Base-by-base conservation (phyloP, 1,139 yeast genomes). In the Pichia sp. region DNA sequence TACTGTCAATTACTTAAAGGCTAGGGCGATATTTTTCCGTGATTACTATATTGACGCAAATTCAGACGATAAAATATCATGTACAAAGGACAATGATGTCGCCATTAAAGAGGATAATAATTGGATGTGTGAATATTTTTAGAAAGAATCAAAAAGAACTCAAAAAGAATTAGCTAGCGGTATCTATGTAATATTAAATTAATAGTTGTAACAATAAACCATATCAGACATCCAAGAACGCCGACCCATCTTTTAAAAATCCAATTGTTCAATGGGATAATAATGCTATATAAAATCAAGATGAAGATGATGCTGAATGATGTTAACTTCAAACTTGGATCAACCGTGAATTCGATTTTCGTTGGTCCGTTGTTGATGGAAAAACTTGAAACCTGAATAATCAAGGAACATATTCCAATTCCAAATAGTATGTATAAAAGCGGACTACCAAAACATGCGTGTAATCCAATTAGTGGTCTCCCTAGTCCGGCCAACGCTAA, bases 371-470 rank as follows among this genome's bases (percentile, higher is more conserved):
- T 8, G 33, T 7, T 7, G 39, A 46, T n/a, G n/a, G n/a, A n/a
- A n/a, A n/a, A n/a, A 4, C 51, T 42, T 33, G 45, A 44, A 3
- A 56, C 41, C 39, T 66, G 61, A 4, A 68, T 55, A 3, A 72
- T 46, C n/a, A 72, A 49, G 0, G 75, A 72, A 44, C 60, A 61
- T 16, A 57, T 55, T 55, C 76, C 51, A 61, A 58, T 36, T 68
- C 81, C 64, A 64, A 64, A 33, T 67, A 72, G 62, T 34, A 75
- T 59, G 29, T 77, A 69, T 28, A 76, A 57, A 9, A 76, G 59
- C 0, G 81, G 81, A 0, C 80, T 74, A 1, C 81, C 81, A 57
- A 75, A 75, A 53, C 81, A 75, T 1, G 81, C 81, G 44, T 77
- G 73, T 44, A 76, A 65, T 3, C 80, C 80, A 68, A 77, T 75